These are phyloP conservation scores for Epichloe uncinata DNA, from an alignment of 2,329 filamentous ascomycete genomes.

Conservation along the genomic window DNA sequence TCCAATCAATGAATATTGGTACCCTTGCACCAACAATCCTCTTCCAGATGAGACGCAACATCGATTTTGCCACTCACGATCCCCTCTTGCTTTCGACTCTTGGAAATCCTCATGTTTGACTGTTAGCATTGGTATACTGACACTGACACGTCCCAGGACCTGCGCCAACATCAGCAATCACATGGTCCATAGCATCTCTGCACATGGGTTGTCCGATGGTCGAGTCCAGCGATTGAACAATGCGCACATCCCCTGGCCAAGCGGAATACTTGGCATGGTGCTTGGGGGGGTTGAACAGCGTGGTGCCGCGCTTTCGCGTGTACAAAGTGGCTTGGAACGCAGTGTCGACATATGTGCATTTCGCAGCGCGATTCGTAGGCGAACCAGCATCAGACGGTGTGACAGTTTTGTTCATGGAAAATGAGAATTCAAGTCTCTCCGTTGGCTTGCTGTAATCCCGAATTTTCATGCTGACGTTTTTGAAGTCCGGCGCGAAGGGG, in stretches of 20 bases:
- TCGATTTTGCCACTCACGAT: background rate
- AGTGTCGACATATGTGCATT: slow-evolving; percentile 46
- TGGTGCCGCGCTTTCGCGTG: slow-evolving; percentile 27
- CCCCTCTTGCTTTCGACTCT: background rate
- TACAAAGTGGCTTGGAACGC: slow-evolving; percentile 45
- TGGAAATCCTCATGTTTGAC: background rate
- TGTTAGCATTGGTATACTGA: slow-evolving; percentile 20
- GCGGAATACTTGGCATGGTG: slow-evolving; percentile 9
- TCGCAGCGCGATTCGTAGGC: slow-evolving; percentile 28
- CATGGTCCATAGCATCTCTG: slow-evolving; percentile 23
- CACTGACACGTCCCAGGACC: slow-evolving; percentile 25
- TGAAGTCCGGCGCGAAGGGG: slow-evolving; percentile 43
- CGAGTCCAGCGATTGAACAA: slow-evolving; percentile 34
- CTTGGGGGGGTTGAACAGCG: slow-evolving; percentile 8
- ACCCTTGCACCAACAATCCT: too few relatives aligned
- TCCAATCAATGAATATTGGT: too few relatives aligned
- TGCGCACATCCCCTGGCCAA: slow-evolving; percentile 48
- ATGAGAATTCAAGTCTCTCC: slow-evolving; percentile 46
- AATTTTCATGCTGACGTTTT: slow-evolving; percentile 34
- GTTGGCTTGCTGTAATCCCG: slow-evolving; percentile 31
- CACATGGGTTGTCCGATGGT: slow-evolving; percentile 38
- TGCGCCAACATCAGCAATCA: slow-evolving; percentile 24
- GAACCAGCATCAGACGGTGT: slow-evolving; percentile 32
- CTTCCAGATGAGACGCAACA: too few relatives aligned
- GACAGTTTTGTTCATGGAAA: slow-evolving; percentile 38